Conservation (phyloP, 306 rosid species). For the Vicia faba region DNA sequence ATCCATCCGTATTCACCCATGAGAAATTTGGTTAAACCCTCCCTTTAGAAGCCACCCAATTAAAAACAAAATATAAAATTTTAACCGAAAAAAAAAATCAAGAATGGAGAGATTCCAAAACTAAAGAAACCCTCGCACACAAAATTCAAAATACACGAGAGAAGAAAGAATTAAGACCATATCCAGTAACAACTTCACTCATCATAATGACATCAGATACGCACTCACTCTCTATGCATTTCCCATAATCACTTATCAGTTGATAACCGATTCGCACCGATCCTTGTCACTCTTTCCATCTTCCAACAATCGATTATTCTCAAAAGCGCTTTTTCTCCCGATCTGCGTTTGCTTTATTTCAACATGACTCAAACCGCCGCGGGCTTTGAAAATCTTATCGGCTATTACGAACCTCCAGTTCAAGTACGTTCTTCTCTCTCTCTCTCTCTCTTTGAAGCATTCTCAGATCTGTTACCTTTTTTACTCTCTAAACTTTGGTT, state of each 20-base stretch:
- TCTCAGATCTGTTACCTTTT: slow-evolving; percentile 11
- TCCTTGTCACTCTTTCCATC: neutral
- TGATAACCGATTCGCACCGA: neutral
- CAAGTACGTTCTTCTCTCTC: slow-evolving; percentile 51
- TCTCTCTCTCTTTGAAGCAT: neutral
- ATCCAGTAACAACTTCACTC: neutral
- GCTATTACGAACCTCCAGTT: slow-evolving; percentile 75
- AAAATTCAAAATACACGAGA: neutral
- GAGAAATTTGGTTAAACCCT: no score
- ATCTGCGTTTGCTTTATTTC: slow-evolving; percentile 33
- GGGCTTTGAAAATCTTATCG: slow-evolving; percentile 61
- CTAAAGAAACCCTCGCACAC: neutral
- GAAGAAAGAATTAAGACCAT: neutral
- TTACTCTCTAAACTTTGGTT: neutral
- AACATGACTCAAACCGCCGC: slow-evolving; percentile 43
- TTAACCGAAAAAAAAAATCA: no score
- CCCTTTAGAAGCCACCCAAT: no score
- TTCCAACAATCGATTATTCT: neutral
- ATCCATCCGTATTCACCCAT: no score
- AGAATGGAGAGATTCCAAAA: neutral
- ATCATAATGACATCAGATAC: no score
- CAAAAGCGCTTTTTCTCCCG: slow-evolving; percentile 11
- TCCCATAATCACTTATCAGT: neutral
- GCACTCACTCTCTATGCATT: neutral
- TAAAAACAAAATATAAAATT: no score